Evolutionary conservation across 2,329 filamentous ascomycete genomes (phyloP), one percentile per base, ranked within the genome.

Genomic region (Colletotrichum sp.): DNA sequence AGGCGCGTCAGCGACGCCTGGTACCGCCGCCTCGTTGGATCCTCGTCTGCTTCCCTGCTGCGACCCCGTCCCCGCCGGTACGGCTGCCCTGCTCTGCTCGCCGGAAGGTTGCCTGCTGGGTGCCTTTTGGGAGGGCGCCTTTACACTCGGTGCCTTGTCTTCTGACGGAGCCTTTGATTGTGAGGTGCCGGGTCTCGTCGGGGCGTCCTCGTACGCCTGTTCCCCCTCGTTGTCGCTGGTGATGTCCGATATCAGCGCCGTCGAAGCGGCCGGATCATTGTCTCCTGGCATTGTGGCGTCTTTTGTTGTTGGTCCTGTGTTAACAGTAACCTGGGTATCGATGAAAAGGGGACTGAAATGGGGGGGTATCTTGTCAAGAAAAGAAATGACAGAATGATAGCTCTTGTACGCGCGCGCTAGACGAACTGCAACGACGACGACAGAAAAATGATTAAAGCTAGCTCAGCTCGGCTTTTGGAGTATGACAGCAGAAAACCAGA

Each of bases 181-280:
- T 12, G 69, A 64, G 34, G 22, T 64, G 52, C 36, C 67, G 8
- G 61, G 67, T 76, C 73, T n/a, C 73, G 74, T 11, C 6, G 74
- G 74, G 4, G 74, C 74, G 25, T 76, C 74, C 39, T 76, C 74
- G 65, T 69, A 76, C 39, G 44, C 44, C 74, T 76, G n/a, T 9
- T 59, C 74, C n/a, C 68, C 69, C 12, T 63, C 74, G 16, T 36
- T 22, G 49, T 76, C 74, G 34, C 65, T 73, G 22, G 57, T 52
- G 32, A 59, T 68, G 25, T 74, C 74, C 34, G 63, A 69, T 15
- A 57, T 68, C 6, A 59, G 57, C 6, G 34, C 73, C 64, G 73
- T 49, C 32, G 69, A n/a, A 8, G 64, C 57, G 39, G 44, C 74
- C 19, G 74, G 70, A 27, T 61, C 65, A 16, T 61, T 64, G 57